Evolutionary conservation across 2,329 filamentous ascomycete species (phyloP), one percentile per base, ranked within the genome.

Genomic region (Ophiocordyceps sinensis): DNA sequence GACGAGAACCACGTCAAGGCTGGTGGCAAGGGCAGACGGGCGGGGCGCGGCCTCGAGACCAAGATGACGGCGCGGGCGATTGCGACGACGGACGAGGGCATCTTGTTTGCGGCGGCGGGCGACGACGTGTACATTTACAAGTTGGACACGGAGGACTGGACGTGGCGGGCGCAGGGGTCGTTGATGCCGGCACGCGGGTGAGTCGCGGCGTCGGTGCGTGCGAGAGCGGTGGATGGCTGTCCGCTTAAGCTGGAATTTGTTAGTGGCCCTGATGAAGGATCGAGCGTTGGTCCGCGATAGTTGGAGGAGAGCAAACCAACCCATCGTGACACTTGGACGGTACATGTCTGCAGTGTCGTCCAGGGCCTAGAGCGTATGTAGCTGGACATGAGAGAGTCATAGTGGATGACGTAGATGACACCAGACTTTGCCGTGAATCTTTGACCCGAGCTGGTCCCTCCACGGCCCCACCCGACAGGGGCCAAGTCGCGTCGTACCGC

Each of bases 81-180:
- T 29, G 43, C 47, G 19, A 39, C 44, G 2, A 49, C 48, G 19
- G 38, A 40, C 8, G 45, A 52, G 12, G 46, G 37, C 8, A 38
- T 47, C 3, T 21, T 51, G 28, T 52, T 49, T 47, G 47, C 43
- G 17, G 45, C 48, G 3, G 41, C 44, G 12, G 43, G 43, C 10
- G 42, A 43, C 17, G 41, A 47, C n/a, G 35, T 52, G 15, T 41
- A 42, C 21, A 34, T 42, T n/a, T 53, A 47, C 32, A n/a, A 39
- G 19, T 30, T 44, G 19, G 40, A 44, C 28, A 41, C 39, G 30
- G 38, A 35, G 10, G 40, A 40, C 14, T 43, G 26, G 41, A 37
- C 14, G 8, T 51, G 47, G 45, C 37, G 26, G 19, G n/a, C 28
- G 13, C 41, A 42, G 30, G 41, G 44, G 26, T 44, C 36, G 7